A percentile compares a stretch with the other conserved stretches of the same genome.
Evolutionary conservation across 116 monocot species (phyloP).

Genomic region (Dioscorea cayenensis): DNA sequence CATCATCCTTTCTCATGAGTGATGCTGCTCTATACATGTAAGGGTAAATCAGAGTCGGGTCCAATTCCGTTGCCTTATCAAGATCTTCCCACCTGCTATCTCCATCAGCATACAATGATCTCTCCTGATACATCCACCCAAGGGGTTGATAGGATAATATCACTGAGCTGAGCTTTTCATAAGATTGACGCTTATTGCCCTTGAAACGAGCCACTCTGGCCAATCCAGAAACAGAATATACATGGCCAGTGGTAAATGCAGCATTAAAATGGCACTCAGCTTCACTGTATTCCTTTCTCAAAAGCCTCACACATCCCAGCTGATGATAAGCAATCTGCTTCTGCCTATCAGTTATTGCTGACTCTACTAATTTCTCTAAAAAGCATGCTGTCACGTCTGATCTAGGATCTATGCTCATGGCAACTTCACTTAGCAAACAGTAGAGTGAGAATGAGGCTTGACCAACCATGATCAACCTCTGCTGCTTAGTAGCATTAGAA

Average conservation of each 20-base stretch:
- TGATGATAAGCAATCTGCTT: slow-evolving; percentile 63
- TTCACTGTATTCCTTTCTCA: slow-evolving; percentile 60
- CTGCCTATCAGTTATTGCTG: slow-evolving; percentile 30
- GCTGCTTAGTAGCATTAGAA: slow-evolving; percentile 26
- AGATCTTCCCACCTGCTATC: slow-evolving; percentile 58
- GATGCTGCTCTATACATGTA: slow-evolving; percentile 77
- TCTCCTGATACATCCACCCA: slow-evolving; percentile 82
- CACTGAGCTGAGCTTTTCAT: slow-evolving; percentile 49
- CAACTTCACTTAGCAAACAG: slow-evolving; percentile 58
- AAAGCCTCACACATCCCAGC: slow-evolving; percentile 50
- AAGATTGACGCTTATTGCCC: slow-evolving; percentile 37
- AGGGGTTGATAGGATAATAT: slow-evolving; percentile 40
- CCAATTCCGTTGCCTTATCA: slow-evolving; percentile 56
- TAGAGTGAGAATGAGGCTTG: slow-evolving; percentile 59
- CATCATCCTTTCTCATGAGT: slow-evolving; percentile 57
- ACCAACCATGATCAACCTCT: slow-evolving; percentile 30
- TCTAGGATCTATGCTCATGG: slow-evolving; percentile 48
- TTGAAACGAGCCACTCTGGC: slow-evolving; percentile 41
- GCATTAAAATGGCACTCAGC: slow-evolving; percentile 46
- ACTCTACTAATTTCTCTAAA: slow-evolving; percentile 52
- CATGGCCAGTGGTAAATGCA: slow-evolving; percentile 57
- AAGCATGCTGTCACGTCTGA: slow-evolving; percentile 55
- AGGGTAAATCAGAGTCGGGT: slow-evolving; percentile 66
- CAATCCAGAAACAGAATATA: slow-evolving; percentile 57
- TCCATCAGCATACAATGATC: slow-evolving; percentile 53